phyloP scores from a whole-genome alignment of 129 eudicot species.

The sunflower (Helianthus annuus) region DNA sequence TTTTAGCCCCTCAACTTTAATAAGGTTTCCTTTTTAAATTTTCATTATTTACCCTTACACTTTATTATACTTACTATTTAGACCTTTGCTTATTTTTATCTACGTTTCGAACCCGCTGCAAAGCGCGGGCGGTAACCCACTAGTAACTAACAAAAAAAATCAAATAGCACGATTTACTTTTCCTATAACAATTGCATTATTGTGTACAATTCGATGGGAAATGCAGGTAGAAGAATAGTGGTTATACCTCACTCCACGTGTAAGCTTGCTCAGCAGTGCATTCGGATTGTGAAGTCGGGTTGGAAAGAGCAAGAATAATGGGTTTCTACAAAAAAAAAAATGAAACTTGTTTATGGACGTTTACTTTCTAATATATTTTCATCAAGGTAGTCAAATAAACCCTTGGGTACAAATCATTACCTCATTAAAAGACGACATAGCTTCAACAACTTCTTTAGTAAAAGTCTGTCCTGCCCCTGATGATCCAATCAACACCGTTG shows the following conservation, averaged over 20 bases:
- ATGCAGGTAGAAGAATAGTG: slow-evolving; percentile 16
- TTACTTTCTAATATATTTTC: slow-evolving; percentile 8
- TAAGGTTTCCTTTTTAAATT: too few species aligned
- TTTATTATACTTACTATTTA: too few species aligned
- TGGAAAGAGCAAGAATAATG: slow-evolving; percentile 87
- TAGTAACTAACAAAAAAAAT: not conserved
- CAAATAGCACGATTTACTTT: not conserved
- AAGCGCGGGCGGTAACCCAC: too few species aligned
- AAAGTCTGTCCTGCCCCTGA: slow-evolving; percentile 97
- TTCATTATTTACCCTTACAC: too few species aligned
- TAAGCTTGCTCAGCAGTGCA: slow-evolving; percentile 99
- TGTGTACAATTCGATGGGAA: not conserved
- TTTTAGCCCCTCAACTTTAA: too few species aligned
- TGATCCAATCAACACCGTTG: slow-evolving; percentile 93
- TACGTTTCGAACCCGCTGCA: too few species aligned
- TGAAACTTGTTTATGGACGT: not conserved
- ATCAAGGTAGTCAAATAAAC: slow-evolving; percentile 5
- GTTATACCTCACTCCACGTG: slow-evolving; percentile 83
- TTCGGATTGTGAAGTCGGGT: slow-evolving; percentile 97
- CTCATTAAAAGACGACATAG: slow-evolving; percentile 87
- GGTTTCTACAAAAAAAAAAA: slow-evolving; percentile 70
- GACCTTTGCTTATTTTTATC: too few species aligned
- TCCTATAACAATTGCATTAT: not conserved
- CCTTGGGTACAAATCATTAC: slow-evolving; percentile 34
- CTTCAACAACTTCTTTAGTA: slow-evolving; percentile 84